Evolutionary conservation across 805 yeast genomes (phyloP).

Genomic region (Komagataella populi): DNA sequence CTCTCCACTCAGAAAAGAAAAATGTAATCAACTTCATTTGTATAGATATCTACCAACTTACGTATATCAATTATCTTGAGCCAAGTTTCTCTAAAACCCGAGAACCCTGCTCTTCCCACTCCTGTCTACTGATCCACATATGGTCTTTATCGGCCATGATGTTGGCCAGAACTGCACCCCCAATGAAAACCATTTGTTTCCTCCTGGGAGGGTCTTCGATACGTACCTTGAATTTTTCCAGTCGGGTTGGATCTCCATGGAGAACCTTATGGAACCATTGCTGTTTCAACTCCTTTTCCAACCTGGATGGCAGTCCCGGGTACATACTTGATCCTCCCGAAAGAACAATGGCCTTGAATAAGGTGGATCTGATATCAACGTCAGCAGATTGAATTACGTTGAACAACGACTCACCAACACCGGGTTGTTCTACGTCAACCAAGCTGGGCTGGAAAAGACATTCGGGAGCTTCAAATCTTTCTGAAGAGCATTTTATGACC

Average conservation of each 20-base stretch:
- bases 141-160: slow-evolving; percentile 98
- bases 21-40: slow-evolving; percentile 1
- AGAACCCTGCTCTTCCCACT: slow-evolving; percentile 96
- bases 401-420: slow-evolving; percentile 86
- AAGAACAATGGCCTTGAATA: slow-evolving; percentile 83
- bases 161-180: slow-evolving; percentile 96
- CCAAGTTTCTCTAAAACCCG: slow-evolving; percentile 79
- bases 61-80: slow-evolving; percentile 44
- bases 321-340: slow-evolving; percentile 99
- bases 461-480: slow-evolving; percentile 94
- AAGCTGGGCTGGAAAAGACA: slow-evolving; percentile 92
- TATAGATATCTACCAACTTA: background rate
- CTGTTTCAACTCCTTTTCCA: slow-evolving; percentile 93
- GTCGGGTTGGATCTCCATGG: slow-evolving; percentile 73
- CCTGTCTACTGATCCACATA: slow-evolving; percentile 93
- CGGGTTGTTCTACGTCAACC: slow-evolving; percentile 94
- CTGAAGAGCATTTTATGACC: slow-evolving; percentile 85
- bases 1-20: background rate
- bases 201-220: slow-evolving; percentile 99
- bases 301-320: slow-evolving; percentile 91
- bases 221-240: slow-evolving; percentile 86
- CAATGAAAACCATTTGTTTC: slow-evolving; percentile 96
- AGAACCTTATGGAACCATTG: slow-evolving; percentile 87
- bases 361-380: slow-evolving; percentile 78
- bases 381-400: slow-evolving; percentile 92